Base-by-base conservation (phyloP, 257 asterid genomes). In the Rauvolfia tetraphylla region DNA sequence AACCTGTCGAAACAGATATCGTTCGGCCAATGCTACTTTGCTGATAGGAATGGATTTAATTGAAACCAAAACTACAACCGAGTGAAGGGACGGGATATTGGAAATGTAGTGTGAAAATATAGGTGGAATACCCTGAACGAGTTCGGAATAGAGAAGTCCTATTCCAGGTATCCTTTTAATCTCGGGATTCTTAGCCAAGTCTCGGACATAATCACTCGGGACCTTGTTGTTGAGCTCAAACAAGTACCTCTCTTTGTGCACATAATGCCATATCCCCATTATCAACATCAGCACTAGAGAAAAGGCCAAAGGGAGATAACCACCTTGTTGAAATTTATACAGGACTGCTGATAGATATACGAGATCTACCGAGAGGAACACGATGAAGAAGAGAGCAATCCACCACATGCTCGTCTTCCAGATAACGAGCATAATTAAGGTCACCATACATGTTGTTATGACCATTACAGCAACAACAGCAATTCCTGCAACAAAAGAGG, bases 81-180 rank as follows among this genome's bases (percentile, higher is more conserved):
- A 89, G 46, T 92, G 93, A 22, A 90, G 79, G 0, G 93, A 85
- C 0, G 96, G 92, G 0, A 92, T 42, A 42, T 90, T 92, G 9
- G 88, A 54, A 17, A 89, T 78, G 61, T 86, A 92, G 44, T 90
- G 97, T 3, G 90, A 80, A 36, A 90, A 89, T 25, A 92, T 90
- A 0, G 94, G 97, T 0, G 96, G 96, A 68, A 92, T 89, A 2
- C 95, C 96, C 34, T 92, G 95, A 0, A 90, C 97, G 0, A 92
- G 82, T 22, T 89, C 93, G 0, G 95, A 92, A 68, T 92, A 92
- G 0, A 90, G 70, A 20, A 92, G 71, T 7, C 93, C 95, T 2
- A 92, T 83, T 1, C 97, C 97, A 0, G 93, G 96, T 2, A 89
- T 25, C 69, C 95, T 65, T n/a, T 31, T 80, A 3, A 89, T 73